phyloP scores from a whole-genome alignment of 108 stramenopile species.

The Cyclotella baltica region DNA sequence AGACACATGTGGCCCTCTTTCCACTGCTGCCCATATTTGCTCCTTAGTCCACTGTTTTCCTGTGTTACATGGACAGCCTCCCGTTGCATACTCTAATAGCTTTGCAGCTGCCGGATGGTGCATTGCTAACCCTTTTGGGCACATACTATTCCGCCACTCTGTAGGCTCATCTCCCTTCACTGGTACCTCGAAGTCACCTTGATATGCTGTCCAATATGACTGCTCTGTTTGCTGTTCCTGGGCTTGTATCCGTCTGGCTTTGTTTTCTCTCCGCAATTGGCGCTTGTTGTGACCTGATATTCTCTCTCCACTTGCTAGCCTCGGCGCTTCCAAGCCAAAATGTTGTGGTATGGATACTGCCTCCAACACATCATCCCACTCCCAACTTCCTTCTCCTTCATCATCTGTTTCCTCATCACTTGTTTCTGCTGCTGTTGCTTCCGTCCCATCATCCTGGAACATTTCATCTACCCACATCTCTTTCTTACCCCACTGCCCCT shows the following conservation, averaged over 20 bases:
- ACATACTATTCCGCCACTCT: conserved; percentile 23
- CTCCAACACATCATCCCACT: no score
- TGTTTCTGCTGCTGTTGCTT: no score
- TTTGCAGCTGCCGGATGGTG: conserved; percentile 15
- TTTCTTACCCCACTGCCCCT: no score
- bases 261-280: neutral
- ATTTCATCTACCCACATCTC: no score
- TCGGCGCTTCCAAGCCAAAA: neutral
- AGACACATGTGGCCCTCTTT: neutral
- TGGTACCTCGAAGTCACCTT: neutral
- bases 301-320: neutral
- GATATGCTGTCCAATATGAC: conserved; percentile 1
- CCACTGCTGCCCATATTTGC: no score
- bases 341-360: no score
- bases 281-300: neutral
- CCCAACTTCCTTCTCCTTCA: no score
- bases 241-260: neutral
- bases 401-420: no score
- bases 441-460: no score
- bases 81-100: conserved; percentile 18
- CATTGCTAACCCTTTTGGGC: conserved; percentile 19
- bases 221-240: neutral
- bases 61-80: conserved; percentile 22
- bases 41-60: conserved; percentile 33
- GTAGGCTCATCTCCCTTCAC: neutral